phyloP scores from a whole-genome alignment of 129 eudicot species.

The Flaveria sonorensis region DNA sequence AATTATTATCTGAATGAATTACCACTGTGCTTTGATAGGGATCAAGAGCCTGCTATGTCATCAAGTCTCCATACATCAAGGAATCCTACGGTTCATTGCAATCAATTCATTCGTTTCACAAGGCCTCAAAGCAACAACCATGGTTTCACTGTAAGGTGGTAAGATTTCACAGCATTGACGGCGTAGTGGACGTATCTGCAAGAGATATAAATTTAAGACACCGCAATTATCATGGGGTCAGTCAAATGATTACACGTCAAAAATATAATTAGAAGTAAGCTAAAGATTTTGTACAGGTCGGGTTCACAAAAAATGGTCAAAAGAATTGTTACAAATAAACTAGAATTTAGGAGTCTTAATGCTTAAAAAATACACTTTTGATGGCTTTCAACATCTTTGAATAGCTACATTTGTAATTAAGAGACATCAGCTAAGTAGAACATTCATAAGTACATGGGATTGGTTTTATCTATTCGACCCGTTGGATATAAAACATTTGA shows the following conservation, averaged over 20 bases:
- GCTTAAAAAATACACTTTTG: background rate
- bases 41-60: constrained; percentile 18
- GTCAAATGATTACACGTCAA: background rate
- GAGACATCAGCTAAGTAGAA: background rate
- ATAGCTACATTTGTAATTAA: background rate
- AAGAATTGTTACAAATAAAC: background rate
- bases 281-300: background rate
- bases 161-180: constrained; percentile 75
- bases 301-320: background rate
- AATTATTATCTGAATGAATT: background rate
- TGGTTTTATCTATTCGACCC: background rate
- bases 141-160: constrained; percentile 42
- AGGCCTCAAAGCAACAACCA: constrained; percentile 54
- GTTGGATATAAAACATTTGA: background rate
- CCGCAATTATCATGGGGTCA: background rate
- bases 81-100: constrained; percentile 51
- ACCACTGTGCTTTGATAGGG: constrained; percentile 23
- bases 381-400: background rate
- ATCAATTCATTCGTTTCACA: constrained; percentile 68
- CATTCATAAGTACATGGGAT: background rate
- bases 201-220: background rate
- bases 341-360: background rate
- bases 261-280: background rate
- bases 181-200: constrained; percentile 59
- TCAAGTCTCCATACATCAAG: constrained; percentile 13